phyloP scores from a whole-genome alignment of 208 protist genomes.

The Wallacemonas collosoma region DNA sequence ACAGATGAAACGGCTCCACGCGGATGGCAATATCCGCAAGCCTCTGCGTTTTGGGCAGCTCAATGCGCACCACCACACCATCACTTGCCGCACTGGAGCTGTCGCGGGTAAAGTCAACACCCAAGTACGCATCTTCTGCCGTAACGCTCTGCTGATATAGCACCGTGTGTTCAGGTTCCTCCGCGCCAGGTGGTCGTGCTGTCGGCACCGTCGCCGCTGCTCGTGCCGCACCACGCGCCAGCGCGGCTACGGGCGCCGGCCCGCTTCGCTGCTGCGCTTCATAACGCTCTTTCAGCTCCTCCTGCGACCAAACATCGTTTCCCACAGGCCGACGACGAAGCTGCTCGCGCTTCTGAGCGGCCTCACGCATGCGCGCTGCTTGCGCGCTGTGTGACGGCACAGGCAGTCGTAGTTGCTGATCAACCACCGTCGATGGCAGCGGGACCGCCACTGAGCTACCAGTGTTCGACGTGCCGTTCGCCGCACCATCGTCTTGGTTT shows the following conservation, averaged over 20 bases:
- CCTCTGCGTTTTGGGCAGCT: constrained; percentile 54
- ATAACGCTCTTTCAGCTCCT: constrained; percentile 55
- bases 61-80: constrained; percentile 75
- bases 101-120: constrained; percentile 71
- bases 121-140: constrained; percentile 87
- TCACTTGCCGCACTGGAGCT: constrained; percentile 52
- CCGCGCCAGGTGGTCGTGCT: constrained; percentile 22
- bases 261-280: background rate
- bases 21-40: constrained; percentile 56
- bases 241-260: constrained; percentile 6
- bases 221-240: constrained; percentile 18
- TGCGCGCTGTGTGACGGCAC: constrained; percentile 63
- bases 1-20: constrained; percentile 65
- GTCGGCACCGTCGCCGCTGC: constrained; percentile 13
- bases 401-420: constrained; percentile 76
- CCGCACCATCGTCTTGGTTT: background rate
- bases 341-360: constrained; percentile 21
- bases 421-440: constrained; percentile 77
- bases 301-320: constrained; percentile 85
- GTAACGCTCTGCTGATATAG: constrained; percentile 80
- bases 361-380: constrained; percentile 34
- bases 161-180: constrained; percentile 69
- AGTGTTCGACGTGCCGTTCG: background rate
- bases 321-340: constrained; percentile 17
- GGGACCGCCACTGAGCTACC: constrained; percentile 38